Evolutionary conservation across 441 rosid species (phyloP).

Genomic region (Erysimum cheiri): DNA sequence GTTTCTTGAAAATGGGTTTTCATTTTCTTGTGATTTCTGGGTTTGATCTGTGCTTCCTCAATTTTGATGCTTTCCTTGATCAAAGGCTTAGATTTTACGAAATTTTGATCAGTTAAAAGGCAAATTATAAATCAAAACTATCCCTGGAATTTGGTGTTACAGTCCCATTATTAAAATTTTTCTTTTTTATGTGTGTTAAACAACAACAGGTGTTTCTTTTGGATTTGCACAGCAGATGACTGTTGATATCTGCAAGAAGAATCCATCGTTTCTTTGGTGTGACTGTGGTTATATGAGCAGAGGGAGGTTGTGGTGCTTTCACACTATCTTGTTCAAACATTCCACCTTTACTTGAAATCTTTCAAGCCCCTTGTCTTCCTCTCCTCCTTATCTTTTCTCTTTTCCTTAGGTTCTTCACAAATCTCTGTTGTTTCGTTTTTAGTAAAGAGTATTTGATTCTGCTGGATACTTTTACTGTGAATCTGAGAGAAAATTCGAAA

Average conservation of each 20-base stretch:
- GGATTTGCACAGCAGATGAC: conserved; percentile 66
- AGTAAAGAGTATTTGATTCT: not conserved
- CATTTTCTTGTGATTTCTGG: conserved; percentile 5
- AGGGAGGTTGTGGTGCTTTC: conserved; percentile 66
- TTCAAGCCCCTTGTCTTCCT: not conserved
- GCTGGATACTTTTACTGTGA: conserved; percentile 17
- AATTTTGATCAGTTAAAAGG: not conserved
- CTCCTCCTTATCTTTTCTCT: not conserved
- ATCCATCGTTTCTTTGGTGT: conserved; percentile 52
- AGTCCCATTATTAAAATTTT: not conserved
- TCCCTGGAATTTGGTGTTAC: conserved; percentile 31
- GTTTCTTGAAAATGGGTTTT: conserved; percentile 18
- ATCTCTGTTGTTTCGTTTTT: not conserved
- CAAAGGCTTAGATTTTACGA: conserved; percentile 6
- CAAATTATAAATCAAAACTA: conserved; percentile 6
- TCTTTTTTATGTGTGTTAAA: conserved; percentile 25
- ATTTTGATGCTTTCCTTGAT: not conserved
- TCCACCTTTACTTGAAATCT: conserved; percentile 58
- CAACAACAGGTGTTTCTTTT: conserved; percentile 42
- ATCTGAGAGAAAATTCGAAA: not conserved
- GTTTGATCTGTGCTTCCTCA: not conserved
- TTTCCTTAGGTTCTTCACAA: conserved; percentile 37
- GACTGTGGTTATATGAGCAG: conserved; percentile 68
- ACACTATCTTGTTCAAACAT: conserved; percentile 60
- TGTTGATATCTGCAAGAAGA: conserved; percentile 57